A percentile compares a stretch with the other conserved stretches of the same genome.
phyloP scores from a whole-genome alignment of 1,284 basidiomycete genomes.

The Cryptococcus sp. region DNA sequence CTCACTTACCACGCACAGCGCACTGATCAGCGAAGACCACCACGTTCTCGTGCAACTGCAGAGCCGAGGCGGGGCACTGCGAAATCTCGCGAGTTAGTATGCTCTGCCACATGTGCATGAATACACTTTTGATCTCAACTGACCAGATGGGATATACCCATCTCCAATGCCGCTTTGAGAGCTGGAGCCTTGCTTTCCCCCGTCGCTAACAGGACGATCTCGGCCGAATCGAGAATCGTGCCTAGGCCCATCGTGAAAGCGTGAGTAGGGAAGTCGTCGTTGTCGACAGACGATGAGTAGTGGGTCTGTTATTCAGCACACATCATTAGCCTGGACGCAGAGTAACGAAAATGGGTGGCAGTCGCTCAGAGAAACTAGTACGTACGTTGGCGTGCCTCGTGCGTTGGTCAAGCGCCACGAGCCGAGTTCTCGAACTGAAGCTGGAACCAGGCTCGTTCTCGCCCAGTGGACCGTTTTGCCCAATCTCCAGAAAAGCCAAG shows the following conservation, averaged over 20 bases:
- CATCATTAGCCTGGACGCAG: no score
- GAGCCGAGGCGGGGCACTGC: constrained; percentile 8
- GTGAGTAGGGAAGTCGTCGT: constrained; percentile 75
- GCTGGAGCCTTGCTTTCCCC: constrained; percentile 4
- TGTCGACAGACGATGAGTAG: constrained; percentile 72
- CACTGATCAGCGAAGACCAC: constrained; percentile 5
- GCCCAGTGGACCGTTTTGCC: constrained; percentile 83
- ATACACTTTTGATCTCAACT: constrained; percentile 1
- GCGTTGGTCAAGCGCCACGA: constrained; percentile 83
- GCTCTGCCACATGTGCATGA: neutral
- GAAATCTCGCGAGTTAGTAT: neutral
- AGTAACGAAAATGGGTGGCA: no score
- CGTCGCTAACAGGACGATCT: constrained; percentile 56
- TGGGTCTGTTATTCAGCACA: neutral
- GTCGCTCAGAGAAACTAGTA: neutral
- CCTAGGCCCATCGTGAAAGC: constrained; percentile 82
- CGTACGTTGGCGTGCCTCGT: constrained; percentile 74
- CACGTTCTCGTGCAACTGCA: constrained; percentile 12
- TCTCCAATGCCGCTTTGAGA: constrained; percentile 9
- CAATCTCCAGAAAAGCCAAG: constrained; percentile 81
- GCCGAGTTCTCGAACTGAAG: constrained; percentile 57
- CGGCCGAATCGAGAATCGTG: constrained; percentile 76
- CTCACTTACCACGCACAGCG: constrained; percentile 6
- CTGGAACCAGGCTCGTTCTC: constrained; percentile 69
- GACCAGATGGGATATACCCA: constrained; percentile 14